Evolutionary conservation across 1,139 yeast genomes (phyloP).

Genomic region (Geotrichum europaeum): DNA sequence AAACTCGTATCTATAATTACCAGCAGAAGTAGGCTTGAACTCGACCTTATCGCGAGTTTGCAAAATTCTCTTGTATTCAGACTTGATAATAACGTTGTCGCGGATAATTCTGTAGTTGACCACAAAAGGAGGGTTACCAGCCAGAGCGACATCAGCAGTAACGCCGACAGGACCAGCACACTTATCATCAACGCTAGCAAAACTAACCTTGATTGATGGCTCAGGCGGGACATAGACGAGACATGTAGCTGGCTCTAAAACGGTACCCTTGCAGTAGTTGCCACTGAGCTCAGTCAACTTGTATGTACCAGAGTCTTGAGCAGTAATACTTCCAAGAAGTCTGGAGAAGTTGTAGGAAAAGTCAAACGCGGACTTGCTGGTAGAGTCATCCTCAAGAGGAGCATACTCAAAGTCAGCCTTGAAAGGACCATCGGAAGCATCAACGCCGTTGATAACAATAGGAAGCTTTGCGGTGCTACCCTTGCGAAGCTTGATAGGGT

Average conservation of each 20-base stretch:
- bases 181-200: slow-evolving; percentile 60
- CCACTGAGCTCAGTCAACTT: slow-evolving; percentile 48
- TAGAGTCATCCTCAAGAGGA: slow-evolving; percentile 20
- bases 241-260: slow-evolving; percentile 43
- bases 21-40: slow-evolving; percentile 76
- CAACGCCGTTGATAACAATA: slow-evolving; percentile 22
- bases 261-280: slow-evolving; percentile 58
- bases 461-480: slow-evolving; percentile 29
- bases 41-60: slow-evolving; percentile 47
- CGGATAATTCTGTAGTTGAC: slow-evolving; percentile 53
- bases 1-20: slow-evolving; percentile 70
- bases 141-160: slow-evolving; percentile 55
- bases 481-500: slow-evolving; percentile 32
- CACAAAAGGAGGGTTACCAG: slow-evolving; percentile 79
- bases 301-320: slow-evolving; percentile 60
- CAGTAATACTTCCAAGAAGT: slow-evolving; percentile 35
- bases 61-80: slow-evolving; percentile 20
- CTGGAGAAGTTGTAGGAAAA: slow-evolving; percentile 25
- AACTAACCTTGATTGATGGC: slow-evolving; percentile 40
- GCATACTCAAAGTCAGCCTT: slow-evolving; percentile 26
- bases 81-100: slow-evolving; percentile 25
- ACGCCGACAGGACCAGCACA: slow-evolving; percentile 93
- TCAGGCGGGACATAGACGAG: slow-evolving; percentile 44
- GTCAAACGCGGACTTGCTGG: slow-evolving; percentile 7
- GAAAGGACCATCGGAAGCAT: slow-evolving; percentile 32